Conservation (phyloP, 805 yeast genomes). For the Yamadazyma scolyti region DNA sequence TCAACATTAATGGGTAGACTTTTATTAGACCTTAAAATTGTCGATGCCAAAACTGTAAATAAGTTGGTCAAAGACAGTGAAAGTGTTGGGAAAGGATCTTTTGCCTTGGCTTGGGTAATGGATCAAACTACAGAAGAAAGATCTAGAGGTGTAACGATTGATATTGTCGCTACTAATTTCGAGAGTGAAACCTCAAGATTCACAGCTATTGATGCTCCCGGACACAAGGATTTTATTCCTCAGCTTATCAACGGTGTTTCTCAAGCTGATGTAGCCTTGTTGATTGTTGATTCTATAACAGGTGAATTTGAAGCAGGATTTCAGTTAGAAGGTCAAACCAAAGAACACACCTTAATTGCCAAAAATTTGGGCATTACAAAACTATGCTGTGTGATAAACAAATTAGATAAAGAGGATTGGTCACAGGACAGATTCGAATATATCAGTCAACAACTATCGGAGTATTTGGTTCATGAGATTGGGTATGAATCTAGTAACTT, state of each 20-base stretch:
- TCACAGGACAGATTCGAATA: slow-evolving; percentile 47
- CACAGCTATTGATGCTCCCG: slow-evolving; percentile 82
- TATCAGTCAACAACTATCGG: slow-evolving; percentile 46
- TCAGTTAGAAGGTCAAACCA: slow-evolving; percentile 67
- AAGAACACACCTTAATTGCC: slow-evolving; percentile 71
- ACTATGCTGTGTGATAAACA: slow-evolving; percentile 63
- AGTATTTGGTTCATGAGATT: slow-evolving; percentile 50
- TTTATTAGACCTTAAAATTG: slow-evolving; percentile 61
- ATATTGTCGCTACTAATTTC: slow-evolving; percentile 65
- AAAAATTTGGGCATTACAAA: slow-evolving; percentile 61
- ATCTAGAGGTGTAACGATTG: slow-evolving; percentile 73
- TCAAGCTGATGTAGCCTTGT: slow-evolving; percentile 72
- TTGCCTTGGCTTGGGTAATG: slow-evolving; percentile 82
- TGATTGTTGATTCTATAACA: slow-evolving; percentile 63
- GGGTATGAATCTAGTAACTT: slow-evolving; percentile 44
- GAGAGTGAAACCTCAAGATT: slow-evolving; percentile 53
- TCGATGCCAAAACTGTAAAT: slow-evolving; percentile 61
- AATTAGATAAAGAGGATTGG: slow-evolving; percentile 66
- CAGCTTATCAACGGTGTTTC: slow-evolving; percentile 82
- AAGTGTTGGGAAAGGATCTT: slow-evolving; percentile 68
- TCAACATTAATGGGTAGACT: slow-evolving; percentile 76
- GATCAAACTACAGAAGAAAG: slow-evolving; percentile 80
- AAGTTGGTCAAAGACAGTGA: slow-evolving; percentile 64
- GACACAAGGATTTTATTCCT: slow-evolving; percentile 79
- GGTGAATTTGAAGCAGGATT: slow-evolving; percentile 75